Base-by-base conservation (phyloP, 108 stramenopile species). In the Nitzschia sp. region DNA sequence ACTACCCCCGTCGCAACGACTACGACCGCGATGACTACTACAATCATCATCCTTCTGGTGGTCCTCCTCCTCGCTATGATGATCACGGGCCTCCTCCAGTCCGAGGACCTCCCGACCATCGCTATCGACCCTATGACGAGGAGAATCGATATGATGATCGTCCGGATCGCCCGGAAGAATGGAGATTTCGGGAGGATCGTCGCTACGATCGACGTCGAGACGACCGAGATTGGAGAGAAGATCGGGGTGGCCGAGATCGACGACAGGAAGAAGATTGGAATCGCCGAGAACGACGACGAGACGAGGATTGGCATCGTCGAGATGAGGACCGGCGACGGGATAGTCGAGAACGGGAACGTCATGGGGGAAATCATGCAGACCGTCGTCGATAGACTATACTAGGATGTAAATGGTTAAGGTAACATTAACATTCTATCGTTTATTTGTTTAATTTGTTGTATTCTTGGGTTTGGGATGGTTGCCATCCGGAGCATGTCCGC, bases 271-370 rank as follows among this genome's bases (percentile, higher is more conserved):
- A 62, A 8, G 61, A 62, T 37, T 42, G 21, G 11, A 21, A 10
- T 12, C 43, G 43, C n/a, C 38, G 26, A 2, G 43, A 62, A 0
- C 42, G 43, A 44, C 61, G 61, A 17, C 38, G 57, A 40, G 39
- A 37, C 12, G 37, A 46, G 3, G 43, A 62, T 62, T n/a, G 61
- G 19, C 1, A 17, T 44, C 43, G 8, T 19, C 43, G 21, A 0
- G 17, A 10, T 17, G 61, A 62, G 17, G 61, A 62, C 8, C 53
- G 22, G 2, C 20, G 53, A 54, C 19, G 46, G 17, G 46, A 48
- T 15, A 17, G 17, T 48, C 46, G 46, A 17, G 46, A 17, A 50
- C 19, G 48, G 48, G 17, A 50, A 6, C 53, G 22, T 54, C 21
- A 24, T 21, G 53, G 14, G n/a, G 46, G 46, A 15, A 17, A 17